These are phyloP conservation scores for Nakazawaea peltata DNA, from an alignment of 805 yeast species.

Conservation along the genomic window DNA sequence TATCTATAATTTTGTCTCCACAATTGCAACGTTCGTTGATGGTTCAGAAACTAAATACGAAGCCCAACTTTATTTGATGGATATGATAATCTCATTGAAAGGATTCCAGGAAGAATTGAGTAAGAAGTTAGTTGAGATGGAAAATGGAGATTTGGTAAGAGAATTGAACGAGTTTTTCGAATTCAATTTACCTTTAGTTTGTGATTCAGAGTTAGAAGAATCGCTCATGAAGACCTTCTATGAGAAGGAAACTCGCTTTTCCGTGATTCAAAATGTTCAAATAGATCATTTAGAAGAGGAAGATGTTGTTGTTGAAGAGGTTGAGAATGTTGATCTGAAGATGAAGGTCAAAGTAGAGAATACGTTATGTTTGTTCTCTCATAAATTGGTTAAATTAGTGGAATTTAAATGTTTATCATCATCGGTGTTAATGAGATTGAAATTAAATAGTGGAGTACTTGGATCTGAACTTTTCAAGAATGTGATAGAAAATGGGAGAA, in stretches of 20 bases:
- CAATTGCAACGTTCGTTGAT: slow-evolving; percentile 11
- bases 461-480: slow-evolving; percentile 14
- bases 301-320: slow-evolving; percentile 20
- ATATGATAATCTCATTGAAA: slow-evolving; percentile 25
- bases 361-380: slow-evolving; percentile 15
- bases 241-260: slow-evolving; percentile 38
- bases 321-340: slow-evolving; percentile 5
- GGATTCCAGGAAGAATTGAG: slow-evolving; percentile 25
- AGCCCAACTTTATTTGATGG: slow-evolving; percentile 15
- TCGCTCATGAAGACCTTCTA: slow-evolving; percentile 35
- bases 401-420: slow-evolving; percentile 13
- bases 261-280: slow-evolving; percentile 25
- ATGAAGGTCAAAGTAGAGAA: slow-evolving; percentile 11
- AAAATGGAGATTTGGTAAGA: slow-evolving; percentile 18
- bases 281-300: slow-evolving; percentile 48
- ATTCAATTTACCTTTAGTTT: slow-evolving; percentile 15
- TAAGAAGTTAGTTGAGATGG: slow-evolving; percentile 12
- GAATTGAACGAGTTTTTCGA: slow-evolving; percentile 28
- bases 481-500: slow-evolving; percentile 1
- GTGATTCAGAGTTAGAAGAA: slow-evolving; percentile 23
- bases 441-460: slow-evolving; percentile 16
- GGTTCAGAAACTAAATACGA: too few relatives aligned
- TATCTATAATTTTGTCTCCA: slow-evolving; percentile 9
- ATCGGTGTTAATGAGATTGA: slow-evolving; percentile 13
- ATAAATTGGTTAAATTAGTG: slow-evolving; percentile 16